A percentile compares a stretch with the other conserved stretches of the same genome.
These are phyloP conservation scores for Podospora pseudopauciseta DNA, from an alignment of 495 filamentous ascomycete genomes.

Conservation along the genomic window DNA sequence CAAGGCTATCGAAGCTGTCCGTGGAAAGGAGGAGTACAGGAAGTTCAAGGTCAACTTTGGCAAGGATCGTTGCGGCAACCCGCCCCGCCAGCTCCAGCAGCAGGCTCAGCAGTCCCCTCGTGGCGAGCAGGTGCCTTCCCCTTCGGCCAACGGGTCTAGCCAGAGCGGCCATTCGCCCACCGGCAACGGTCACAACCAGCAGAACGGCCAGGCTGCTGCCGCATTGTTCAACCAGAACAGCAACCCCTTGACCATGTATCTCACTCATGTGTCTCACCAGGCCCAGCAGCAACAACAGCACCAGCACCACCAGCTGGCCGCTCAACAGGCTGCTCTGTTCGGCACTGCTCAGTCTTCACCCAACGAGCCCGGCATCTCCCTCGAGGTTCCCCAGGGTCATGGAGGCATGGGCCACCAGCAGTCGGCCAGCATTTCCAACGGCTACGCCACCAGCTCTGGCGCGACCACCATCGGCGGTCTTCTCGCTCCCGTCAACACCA, in stretches of 20 bases:
- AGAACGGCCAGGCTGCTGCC: conserved; percentile 26
- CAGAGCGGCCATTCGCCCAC: conserved; percentile 54
- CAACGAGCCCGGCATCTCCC: conserved; percentile 42
- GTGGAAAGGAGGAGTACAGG: conserved; percentile 91
- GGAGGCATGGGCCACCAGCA: conserved; percentile 54
- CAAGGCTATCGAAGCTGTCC: conserved; percentile 95
- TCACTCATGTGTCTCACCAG: conserved; percentile 79
- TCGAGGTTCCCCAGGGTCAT: conserved; percentile 55
- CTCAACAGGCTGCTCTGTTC: conserved; percentile 60
- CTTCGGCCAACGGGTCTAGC: conserved; percentile 54
- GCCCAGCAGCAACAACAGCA: conserved; percentile 72
- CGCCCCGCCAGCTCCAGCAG: conserved; percentile 77
- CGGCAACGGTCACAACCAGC: conserved; percentile 29
- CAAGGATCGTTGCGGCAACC: conserved; percentile 96
- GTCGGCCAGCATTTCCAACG: conserved; percentile 58
- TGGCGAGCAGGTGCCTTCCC: conserved; percentile 63
- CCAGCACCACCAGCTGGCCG: conserved; percentile 57
- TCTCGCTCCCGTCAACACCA: conserved; percentile 61
- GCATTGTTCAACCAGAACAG: conserved; percentile 73
- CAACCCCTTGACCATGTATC: conserved; percentile 94
- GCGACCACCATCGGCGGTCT: conserved; percentile 68
- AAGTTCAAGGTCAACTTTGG: conserved; percentile 99
- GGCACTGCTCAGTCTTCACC: conserved; percentile 55
- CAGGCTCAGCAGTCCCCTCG: conserved; percentile 44
- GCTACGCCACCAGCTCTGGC: conserved; percentile 49